Conservation (phyloP, 202 grass and related monocot species). For the Cymbopogon flexuosus region DNA sequence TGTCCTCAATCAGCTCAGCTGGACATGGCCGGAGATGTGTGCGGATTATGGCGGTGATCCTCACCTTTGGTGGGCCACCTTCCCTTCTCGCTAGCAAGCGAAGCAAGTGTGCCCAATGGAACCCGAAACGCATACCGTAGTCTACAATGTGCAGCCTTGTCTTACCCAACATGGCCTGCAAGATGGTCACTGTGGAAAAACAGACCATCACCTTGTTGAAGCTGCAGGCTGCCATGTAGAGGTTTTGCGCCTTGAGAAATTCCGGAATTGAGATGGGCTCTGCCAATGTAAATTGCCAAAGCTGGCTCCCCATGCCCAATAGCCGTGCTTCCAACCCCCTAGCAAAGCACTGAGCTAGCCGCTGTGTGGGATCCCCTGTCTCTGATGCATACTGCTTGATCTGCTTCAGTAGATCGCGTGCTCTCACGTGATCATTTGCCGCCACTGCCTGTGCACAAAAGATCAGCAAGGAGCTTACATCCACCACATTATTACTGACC, state of each 20-base stretch:
- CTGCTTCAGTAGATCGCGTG: conserved; percentile 48
- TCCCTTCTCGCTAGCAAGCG: conserved; percentile 21
- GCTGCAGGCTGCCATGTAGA: conserved; percentile 44
- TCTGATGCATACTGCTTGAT: conserved; percentile 49
- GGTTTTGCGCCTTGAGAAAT: conserved; percentile 48
- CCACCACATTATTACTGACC: conserved; percentile 26
- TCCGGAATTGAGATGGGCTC: conserved; percentile 22
- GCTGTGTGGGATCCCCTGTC: conserved; percentile 50
- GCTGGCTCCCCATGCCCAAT: conserved; percentile 48
- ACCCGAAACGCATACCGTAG: conserved; percentile 46
- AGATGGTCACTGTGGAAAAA: conserved; percentile 47
- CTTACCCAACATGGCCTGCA: conserved; percentile 26
- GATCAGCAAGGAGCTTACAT: conserved; percentile 38
- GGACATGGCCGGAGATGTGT: conserved; percentile 45
- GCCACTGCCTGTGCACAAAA: conserved; percentile 46
- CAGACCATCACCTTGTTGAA: conserved; percentile 42
- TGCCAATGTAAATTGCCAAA: conserved; percentile 36
- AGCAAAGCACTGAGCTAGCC: conserved; percentile 57
- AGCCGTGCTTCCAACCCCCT: conserved; percentile 61
- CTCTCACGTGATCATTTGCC: conserved; percentile 34
- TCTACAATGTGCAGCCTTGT: conserved; percentile 55
- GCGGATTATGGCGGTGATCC: conserved; percentile 46
- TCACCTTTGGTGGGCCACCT: conserved; percentile 43
- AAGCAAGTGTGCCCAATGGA: conserved; percentile 54
- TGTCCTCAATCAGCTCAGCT: conserved; percentile 46